These are phyloP conservation scores for Stereum hirsutum DNA, from an alignment of 1,284 basidiomycete genomes.

Conservation along the genomic window DNA sequence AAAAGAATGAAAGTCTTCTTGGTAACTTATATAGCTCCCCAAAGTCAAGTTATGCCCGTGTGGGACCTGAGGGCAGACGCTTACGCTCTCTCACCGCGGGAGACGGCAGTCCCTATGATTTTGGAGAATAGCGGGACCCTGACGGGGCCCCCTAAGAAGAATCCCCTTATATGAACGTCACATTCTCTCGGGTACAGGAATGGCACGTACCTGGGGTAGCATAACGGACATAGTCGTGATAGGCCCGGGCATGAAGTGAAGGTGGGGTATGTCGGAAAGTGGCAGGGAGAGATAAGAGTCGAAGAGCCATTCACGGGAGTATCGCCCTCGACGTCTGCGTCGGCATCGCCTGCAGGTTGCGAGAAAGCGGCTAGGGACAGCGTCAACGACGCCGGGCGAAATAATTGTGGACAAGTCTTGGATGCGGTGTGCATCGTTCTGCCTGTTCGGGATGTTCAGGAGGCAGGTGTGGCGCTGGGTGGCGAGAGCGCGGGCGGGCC, in stretches of 20 bases:
- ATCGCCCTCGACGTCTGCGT: not conserved
- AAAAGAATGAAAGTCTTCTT: conserved; percentile 80
- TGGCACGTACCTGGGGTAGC: conserved; percentile 39
- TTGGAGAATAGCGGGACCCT: conserved; percentile 36
- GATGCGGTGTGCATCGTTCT: too few species aligned
- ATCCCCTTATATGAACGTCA: not conserved
- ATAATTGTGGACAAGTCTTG: too few species aligned
- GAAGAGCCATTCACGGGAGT: conserved; percentile 8
- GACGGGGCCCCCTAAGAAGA: conserved; percentile 24
- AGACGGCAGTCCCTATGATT: conserved; percentile 67
- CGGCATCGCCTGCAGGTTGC: conserved; percentile 4
- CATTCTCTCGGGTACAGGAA: not conserved
- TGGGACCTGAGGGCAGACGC: conserved; percentile 10
- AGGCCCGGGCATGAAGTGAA: conserved; percentile 17
- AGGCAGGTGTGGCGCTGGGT: too few species aligned
- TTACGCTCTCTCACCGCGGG: conserved; percentile 68
- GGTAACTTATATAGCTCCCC: conserved; percentile 32
- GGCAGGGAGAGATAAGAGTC: conserved; percentile 1
- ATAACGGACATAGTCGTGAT: conserved; percentile 66
- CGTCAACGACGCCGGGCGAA: too few species aligned
- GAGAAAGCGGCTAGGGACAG: not conserved
- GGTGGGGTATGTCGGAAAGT: not conserved
- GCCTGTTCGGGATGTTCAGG: too few species aligned
- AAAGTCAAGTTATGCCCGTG: not conserved
- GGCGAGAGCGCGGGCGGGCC: too few species aligned